Percentiles rank a stretch among this genome's conserved stretches.
Conservation (phyloP, 2,329 filamentous ascomycete species). For the Ceratocystis eucalypticola region DNA sequence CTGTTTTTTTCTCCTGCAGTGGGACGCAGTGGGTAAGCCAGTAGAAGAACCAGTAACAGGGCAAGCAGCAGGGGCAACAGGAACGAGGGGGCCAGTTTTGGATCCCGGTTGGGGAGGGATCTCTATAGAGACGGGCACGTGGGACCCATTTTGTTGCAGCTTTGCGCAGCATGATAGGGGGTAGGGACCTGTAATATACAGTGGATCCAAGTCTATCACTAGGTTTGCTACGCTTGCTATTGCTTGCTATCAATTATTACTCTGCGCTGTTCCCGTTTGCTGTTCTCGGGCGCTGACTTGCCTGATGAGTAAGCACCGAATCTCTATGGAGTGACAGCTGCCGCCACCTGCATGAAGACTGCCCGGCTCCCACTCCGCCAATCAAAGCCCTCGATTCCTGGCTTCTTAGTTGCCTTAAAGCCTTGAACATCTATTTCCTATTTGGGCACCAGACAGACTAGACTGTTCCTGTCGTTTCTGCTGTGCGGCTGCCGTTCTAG, state of each 20-base stretch:
- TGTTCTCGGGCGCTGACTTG: neutral
- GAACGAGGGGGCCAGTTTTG: neutral
- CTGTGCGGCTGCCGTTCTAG: neutral
- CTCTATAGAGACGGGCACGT: conserved; percentile 2
- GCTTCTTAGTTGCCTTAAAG: neutral
- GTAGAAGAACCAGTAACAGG: too few species aligned
- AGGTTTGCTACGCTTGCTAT: neutral
- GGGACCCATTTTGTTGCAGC: neutral
- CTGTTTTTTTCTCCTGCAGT: neutral
- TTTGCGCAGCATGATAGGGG: neutral
- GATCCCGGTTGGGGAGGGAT: neutral
- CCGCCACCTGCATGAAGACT: neutral
- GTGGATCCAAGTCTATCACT: neutral
- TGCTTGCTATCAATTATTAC: too few species aligned
- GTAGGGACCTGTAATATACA: neutral
- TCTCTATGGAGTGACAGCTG: neutral
- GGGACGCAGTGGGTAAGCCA: too few species aligned
- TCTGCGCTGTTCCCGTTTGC: neutral
- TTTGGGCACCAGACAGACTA: neutral
- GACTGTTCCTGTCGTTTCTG: neutral
- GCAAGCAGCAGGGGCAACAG: neutral
- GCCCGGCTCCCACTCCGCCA: neutral
- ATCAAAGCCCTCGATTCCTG: neutral
- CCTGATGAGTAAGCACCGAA: neutral
- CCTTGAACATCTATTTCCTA: neutral